These are phyloP conservation scores for Claviceps maximensis DNA, from an alignment of 2,329 filamentous ascomycete species.

Conservation along the genomic window DNA sequence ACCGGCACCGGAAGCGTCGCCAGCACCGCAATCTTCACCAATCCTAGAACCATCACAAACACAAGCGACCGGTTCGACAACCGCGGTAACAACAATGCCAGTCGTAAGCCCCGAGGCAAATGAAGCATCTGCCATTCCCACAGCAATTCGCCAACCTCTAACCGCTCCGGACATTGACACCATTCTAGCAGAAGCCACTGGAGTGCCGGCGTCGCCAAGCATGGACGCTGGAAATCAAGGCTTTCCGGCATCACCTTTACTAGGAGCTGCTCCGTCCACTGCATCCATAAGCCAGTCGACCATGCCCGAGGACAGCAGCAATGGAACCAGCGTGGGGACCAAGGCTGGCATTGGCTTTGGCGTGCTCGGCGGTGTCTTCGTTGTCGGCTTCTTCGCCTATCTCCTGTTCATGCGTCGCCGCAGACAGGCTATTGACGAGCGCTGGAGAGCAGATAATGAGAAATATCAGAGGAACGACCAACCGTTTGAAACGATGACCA, in stretches of 20 bases:
- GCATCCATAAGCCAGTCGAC: constrained; percentile 8
- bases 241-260: constrained; percentile 9
- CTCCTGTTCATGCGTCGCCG: constrained; percentile 58
- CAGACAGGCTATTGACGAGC: constrained; percentile 44
- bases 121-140: constrained; percentile 9
- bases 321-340: constrained; percentile 22
- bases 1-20: constrained; percentile 4
- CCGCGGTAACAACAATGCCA: constrained; percentile 1
- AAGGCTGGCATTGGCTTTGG: constrained; percentile 83
- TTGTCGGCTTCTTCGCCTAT: constrained; percentile 54
- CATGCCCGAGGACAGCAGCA: neutral
- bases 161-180: constrained; percentile 13
- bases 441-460: constrained; percentile 45
- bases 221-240: constrained; percentile 6
- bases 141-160: constrained; percentile 16
- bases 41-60: neutral
- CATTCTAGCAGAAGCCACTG: constrained; percentile 19
- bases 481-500: constrained; percentile 6
- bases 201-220: constrained; percentile 7
- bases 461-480: constrained; percentile 36
- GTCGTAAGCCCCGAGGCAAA: constrained; percentile 9
- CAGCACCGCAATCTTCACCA: constrained; percentile 1
- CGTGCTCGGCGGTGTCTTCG: constrained; percentile 54
- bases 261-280: constrained; percentile 12
- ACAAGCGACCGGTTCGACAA: neutral